These are phyloP conservation scores for Tricholoma bakamatsutake DNA, from an alignment of 768 basidiomycete species.

Conservation along the genomic window DNA sequence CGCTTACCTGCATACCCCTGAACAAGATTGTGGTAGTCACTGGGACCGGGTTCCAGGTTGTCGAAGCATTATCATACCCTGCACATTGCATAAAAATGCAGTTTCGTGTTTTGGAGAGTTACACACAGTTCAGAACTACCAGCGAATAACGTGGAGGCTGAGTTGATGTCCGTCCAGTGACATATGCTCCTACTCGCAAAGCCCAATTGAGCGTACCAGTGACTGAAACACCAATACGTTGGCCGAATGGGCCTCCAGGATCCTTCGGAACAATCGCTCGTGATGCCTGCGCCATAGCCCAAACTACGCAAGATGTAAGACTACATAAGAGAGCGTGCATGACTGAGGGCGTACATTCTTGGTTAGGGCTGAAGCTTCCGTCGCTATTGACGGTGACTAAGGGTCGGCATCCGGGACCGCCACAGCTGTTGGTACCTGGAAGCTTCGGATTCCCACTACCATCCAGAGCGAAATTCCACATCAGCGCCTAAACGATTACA, in stretches of 20 bases:
- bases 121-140: conserved; percentile 67
- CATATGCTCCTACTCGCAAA: conserved; percentile 60
- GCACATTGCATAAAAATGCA: neutral
- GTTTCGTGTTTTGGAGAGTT: neutral
- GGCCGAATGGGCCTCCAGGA: conserved; percentile 57
- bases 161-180: conserved; percentile 47
- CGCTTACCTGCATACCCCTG: conserved; percentile 47
- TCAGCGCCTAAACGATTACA: conserved; percentile 26
- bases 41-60: conserved; percentile 51
- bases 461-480: conserved; percentile 76
- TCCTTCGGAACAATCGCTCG: conserved; percentile 72
- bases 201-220: conserved; percentile 52
- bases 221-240: conserved; percentile 61
- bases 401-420: conserved; percentile 55
- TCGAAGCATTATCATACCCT: conserved; percentile 43
- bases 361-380: conserved; percentile 59
- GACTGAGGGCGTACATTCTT: conserved; percentile 50
- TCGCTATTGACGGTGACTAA: conserved; percentile 62
- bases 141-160: conserved; percentile 58
- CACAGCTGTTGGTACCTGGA: conserved; percentile 60
- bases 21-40: conserved; percentile 59
- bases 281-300: conserved; percentile 68
- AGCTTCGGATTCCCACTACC: conserved; percentile 56
- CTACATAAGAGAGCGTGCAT: neutral
- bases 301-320: conserved; percentile 34